Percentiles rank a stretch among this genome's conserved stretches.
Conservation (phyloP, 441 rosid genomes). For the Hura crepitans region DNA sequence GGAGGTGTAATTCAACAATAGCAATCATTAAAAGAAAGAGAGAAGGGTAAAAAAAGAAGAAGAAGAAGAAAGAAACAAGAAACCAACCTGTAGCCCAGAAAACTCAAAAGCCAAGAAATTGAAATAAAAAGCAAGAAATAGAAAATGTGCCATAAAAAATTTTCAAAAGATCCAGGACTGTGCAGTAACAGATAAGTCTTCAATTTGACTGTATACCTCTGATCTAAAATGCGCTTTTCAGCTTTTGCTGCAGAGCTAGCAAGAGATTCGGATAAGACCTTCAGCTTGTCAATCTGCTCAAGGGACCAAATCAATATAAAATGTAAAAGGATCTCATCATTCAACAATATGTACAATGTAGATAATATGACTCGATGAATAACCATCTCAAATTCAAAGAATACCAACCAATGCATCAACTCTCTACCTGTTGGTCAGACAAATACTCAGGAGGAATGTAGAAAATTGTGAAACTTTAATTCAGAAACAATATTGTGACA, state of each 20-base stretch:
- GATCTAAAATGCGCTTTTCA: slow-evolving; percentile 82
- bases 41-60: no score
- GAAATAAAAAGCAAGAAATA: not conserved
- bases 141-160: not conserved
- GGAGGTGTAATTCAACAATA: not conserved
- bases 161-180: not conserved
- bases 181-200: not conserved
- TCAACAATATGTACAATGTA: slow-evolving; percentile 4
- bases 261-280: slow-evolving; percentile 87
- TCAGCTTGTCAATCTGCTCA: slow-evolving; percentile 90
- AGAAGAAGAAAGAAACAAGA: no score
- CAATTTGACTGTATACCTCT: slow-evolving; percentile 47
- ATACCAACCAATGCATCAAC: not conserved
- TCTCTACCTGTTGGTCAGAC: not conserved
- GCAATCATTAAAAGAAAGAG: not conserved
- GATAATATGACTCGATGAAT: not conserved
- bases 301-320: slow-evolving; percentile 23
- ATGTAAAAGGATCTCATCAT: not conserved
- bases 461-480: not conserved
- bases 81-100: not conserved
- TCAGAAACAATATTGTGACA: not conserved
- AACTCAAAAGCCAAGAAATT: not conserved
- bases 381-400: not conserved
- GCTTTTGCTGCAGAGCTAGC: slow-evolving; percentile 72
- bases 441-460: not conserved